Evolutionary conservation across 116 monocot genomes (phyloP), one percentile per base, ranked within the genome.

Genomic region (Phalaenopsis hybrid): DNA sequence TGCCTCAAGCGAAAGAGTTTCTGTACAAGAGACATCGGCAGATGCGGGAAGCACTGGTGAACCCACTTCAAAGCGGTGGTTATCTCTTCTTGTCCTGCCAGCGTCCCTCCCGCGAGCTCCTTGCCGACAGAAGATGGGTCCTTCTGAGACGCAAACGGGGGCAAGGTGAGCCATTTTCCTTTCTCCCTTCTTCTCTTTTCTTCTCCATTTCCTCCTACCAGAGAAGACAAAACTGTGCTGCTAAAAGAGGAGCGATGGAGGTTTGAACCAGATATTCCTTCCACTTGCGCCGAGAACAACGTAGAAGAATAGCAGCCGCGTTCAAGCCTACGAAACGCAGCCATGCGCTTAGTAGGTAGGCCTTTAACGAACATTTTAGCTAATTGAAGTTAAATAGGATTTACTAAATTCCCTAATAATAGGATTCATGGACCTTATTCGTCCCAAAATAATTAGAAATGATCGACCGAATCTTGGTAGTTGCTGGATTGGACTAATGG

Each of bases 1-100:
- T 93, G 92, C 79, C 94, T 88, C 74, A 94, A 70, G 6, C 97
- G 91, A 84, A 97, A 97, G 74, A 94, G 91, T 86, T 97, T 97
- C 65, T 94, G 94, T 41, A 94, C 81, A 20, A 97, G 91, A 9
- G 87, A 85, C 17, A 80, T 67, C 12, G 97, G 94, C 17, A 94
- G 51, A 9, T 86, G 52, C n/a, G 97, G 94, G 84, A 90, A 94
- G 88, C 94, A 93, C 17, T 84, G 90, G 6, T 91, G 92, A 58
- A 97, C 85, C 97, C 97, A 97, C 77, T 89, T 95, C 80, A 95
- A 18, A 4, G 88, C 91, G 48, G 92, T 92, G 15, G 74, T 75
- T 46, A 82, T 31, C 46, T 80, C 84, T 48, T 69, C 44, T 33
- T 78, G 67, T 68, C 16, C 86, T 11, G 31, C 28, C 8, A 52